Evolutionary conservation across 352 stramenopile species (phyloP), one percentile per base, ranked within the genome.

Genomic region (Blastocystis sp.): DNA sequence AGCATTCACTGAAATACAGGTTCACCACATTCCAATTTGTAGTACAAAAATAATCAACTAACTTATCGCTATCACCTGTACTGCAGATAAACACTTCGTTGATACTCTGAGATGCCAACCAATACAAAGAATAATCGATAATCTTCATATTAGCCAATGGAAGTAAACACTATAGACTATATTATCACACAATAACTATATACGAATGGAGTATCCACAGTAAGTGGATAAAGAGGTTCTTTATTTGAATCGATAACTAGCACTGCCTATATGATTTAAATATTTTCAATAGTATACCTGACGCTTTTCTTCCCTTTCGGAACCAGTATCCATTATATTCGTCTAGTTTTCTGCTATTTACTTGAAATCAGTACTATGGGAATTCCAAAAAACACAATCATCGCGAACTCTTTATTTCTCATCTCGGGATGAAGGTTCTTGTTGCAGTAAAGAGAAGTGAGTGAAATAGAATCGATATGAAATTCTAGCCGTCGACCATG

Each of bases 361-460:
- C 53, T 61, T 61, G 53, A n/a, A 61, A 61, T 61, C 53, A 61
- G 1, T n/a, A 59, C 20, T 59, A 47, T 75, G 37, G 37, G 26
- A 47, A 37, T 39, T 75, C 63, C 63, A 75, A 75, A 75, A 75
- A 41, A 41, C 20, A 15, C 3, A 39, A 23, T 41, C 45, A 20
- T 75, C 23, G 45, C 20, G 13, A 75, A 53, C 29, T 23, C 23
- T 4, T 75, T 41, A 39, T 9, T 75, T 41, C 18, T 11, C 43
- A 43, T 37, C 26, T 34, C 9, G 9, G 6, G 68, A 96, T 95
- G 93, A 94, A 94, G 90, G 93, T 99, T 77, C 93, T 99, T 56
- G 96, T 99, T 37, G 95, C 95, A 29, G 94, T 99, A 75, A 99
- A 99, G 93, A 94, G 96, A 89, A 96, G 73, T 98, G 39, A 92